These are phyloP conservation scores for Chaetomium sp. DNA, from an alignment of 2,329 filamentous ascomycete genomes.

Conservation along the genomic window DNA sequence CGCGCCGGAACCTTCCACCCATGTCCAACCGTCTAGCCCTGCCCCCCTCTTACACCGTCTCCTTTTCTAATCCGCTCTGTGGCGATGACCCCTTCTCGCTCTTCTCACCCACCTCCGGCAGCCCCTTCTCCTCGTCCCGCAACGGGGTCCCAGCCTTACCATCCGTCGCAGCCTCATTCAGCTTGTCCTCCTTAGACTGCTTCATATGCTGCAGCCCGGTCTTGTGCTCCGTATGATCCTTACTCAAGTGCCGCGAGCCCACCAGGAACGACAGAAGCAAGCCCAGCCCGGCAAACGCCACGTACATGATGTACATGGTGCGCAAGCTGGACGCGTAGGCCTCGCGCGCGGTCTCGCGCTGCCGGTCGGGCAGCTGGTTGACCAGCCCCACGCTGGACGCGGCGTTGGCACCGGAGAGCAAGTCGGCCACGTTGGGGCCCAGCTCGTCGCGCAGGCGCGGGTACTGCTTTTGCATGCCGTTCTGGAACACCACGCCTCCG, in stretches of 20 bases:
- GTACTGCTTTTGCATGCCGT: slow-evolving; percentile 35
- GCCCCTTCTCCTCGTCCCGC: slow-evolving; percentile 11
- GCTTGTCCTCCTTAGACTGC: slow-evolving; percentile 19
- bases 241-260: slow-evolving; percentile 44
- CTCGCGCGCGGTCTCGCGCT: slow-evolving; percentile 36
- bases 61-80: not conserved
- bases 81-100: not conserved
- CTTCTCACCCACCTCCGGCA: not conserved
- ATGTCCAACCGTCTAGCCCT: too few species aligned
- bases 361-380: slow-evolving; percentile 39
- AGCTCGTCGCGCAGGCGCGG: slow-evolving; percentile 23
- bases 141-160: not conserved
- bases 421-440: slow-evolving; percentile 37
- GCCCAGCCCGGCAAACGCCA: slow-evolving; percentile 41
- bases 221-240: slow-evolving; percentile 51
- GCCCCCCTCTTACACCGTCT: not conserved
- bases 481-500: slow-evolving; percentile 40
- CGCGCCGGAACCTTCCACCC: too few species aligned
- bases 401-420: slow-evolving; percentile 53
- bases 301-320: slow-evolving; percentile 54
- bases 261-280: slow-evolving; percentile 44
- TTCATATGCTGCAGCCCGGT: slow-evolving; percentile 45
- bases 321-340: slow-evolving; percentile 46
- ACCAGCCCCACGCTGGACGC: slow-evolving; percentile 55
- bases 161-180: slow-evolving; percentile 16